Evolutionary conservation across 208 protist species (phyloP).

Genomic region (Porcisia hertigi): DNA sequence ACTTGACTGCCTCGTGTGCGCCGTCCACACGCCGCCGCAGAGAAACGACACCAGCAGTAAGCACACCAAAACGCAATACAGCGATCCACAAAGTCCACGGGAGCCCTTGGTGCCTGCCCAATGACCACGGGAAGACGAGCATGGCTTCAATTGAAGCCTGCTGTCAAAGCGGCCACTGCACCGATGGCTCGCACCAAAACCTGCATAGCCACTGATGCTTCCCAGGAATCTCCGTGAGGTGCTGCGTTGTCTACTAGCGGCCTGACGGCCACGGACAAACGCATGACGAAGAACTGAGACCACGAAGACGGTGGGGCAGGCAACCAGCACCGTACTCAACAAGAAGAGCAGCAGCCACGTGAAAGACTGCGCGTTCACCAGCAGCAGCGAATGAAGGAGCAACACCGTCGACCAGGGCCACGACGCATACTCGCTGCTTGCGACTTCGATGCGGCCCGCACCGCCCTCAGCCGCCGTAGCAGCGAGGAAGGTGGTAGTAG

Average conservation of each 20-base stretch:
- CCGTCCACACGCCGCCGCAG: conserved; percentile 7
- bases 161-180: conserved; percentile 2
- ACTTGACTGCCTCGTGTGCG: conserved; percentile 1
- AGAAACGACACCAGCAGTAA: conserved; percentile 6
- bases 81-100: not conserved
- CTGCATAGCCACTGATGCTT: not conserved
- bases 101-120: not conserved
- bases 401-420: not conserved
- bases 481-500: not conserved
- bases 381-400: not conserved
- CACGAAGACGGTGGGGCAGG: conserved; percentile 10
- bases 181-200: not conserved
- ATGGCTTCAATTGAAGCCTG: not conserved
- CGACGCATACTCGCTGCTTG: not conserved
- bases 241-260: not conserved
- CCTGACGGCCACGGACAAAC: not conserved
- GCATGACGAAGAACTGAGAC: conserved; percentile 8
- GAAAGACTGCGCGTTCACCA: conserved; percentile 15
- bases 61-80: conserved; percentile 1
- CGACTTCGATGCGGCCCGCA: not conserved
- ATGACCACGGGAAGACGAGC: not conserved
- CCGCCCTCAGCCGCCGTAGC: not conserved
- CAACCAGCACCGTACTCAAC: conserved; percentile 19
- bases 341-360: conserved; percentile 22
- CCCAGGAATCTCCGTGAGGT: not conserved